A percentile compares a stretch with the other conserved stretches of the same genome.
phyloP scores from a whole-genome alignment of 2,329 filamentous ascomycete species.

The Penicillium vulpinum region DNA sequence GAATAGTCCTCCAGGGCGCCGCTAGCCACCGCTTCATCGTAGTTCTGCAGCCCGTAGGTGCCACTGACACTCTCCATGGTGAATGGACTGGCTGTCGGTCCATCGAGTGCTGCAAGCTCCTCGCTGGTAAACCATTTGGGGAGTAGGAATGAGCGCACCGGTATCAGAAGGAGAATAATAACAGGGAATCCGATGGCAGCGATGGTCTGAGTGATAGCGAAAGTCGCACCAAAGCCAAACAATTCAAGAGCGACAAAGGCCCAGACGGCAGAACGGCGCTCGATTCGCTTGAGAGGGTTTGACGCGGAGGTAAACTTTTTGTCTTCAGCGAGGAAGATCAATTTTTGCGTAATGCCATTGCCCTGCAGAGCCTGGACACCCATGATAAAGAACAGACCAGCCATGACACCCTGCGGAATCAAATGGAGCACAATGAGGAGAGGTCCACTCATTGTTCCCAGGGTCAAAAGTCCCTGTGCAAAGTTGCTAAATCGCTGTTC shows the following conservation, averaged over 20 bases:
- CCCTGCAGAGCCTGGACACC: conserved; percentile 73
- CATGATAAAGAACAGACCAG: conserved; percentile 83
- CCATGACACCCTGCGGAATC: conserved; percentile 76
- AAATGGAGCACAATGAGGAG: conserved; percentile 72
- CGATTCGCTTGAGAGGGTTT: conserved; percentile 62
- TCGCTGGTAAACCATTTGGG: conserved; percentile 60
- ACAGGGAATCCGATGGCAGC: conserved; percentile 79
- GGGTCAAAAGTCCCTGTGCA: conserved; percentile 72
- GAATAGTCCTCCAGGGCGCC: conserved; percentile 8
- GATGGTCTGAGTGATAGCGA: conserved; percentile 80
- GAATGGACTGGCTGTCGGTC: conserved; percentile 71
- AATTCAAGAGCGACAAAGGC: conserved; percentile 69
- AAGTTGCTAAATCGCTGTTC: conserved; percentile 80
- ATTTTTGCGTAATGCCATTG: conserved; percentile 75
- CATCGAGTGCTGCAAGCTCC: conserved; percentile 66
- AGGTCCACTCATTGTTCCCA: conserved; percentile 76
- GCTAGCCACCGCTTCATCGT: conserved; percentile 10
- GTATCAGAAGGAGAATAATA: conserved; percentile 69
- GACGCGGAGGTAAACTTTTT: conserved; percentile 56
- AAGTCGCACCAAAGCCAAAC: conserved; percentile 71
- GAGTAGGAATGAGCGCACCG: conserved; percentile 63
- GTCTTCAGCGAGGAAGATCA: conserved; percentile 70
- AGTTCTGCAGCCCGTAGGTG: conserved; percentile 51
- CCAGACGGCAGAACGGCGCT: conserved; percentile 68
- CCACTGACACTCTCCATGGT: conserved; percentile 76